Conservation (phyloP, 169 alveolate species). For the Hepatocystis sp. region DNA sequence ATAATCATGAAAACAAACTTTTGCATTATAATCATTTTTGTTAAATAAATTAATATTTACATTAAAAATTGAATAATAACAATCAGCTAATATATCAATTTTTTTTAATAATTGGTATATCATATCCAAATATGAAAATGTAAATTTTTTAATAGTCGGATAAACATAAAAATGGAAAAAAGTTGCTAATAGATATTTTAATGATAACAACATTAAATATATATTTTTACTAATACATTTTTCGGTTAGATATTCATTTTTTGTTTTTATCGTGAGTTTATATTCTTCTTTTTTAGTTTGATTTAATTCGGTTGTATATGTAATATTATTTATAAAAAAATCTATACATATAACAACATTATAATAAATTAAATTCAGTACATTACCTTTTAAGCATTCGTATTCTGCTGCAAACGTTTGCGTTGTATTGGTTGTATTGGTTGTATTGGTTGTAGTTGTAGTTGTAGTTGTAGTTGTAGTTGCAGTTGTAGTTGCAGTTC, state of each 20-base stretch:
- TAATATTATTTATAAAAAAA: constrained; percentile 23
- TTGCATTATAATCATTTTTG: constrained; percentile 26
- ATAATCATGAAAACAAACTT: constrained; percentile 40
- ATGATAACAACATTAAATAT: constrained; percentile 31
- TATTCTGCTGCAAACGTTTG: background rate
- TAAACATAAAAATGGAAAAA: constrained; percentile 21
- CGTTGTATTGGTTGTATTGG: too few species aligned
- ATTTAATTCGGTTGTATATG: background rate
- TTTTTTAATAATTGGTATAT: constrained; percentile 1
- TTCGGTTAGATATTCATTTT: constrained; percentile 11
- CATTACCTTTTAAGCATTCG: constrained; percentile 11
- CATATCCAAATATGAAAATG: constrained; percentile 3
- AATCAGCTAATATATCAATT: constrained; percentile 43
- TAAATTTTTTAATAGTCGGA: constrained; percentile 9
- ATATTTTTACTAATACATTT: constrained; percentile 18
- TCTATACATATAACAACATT: constrained; percentile 31
- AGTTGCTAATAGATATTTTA: constrained; percentile 33
- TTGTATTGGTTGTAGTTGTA: too few species aligned
- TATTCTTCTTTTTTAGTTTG: constrained; percentile 17
- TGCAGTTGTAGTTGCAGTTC: too few species aligned
- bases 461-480: too few species aligned
- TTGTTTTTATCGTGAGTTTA: constrained; percentile 10
- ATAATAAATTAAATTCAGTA: constrained; percentile 14
- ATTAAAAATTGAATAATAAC: constrained; percentile 55
- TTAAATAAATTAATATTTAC: constrained; percentile 36